Conservation (phyloP, 1,284 basidiomycete species). For the Ganoderma resinaceum region DNA sequence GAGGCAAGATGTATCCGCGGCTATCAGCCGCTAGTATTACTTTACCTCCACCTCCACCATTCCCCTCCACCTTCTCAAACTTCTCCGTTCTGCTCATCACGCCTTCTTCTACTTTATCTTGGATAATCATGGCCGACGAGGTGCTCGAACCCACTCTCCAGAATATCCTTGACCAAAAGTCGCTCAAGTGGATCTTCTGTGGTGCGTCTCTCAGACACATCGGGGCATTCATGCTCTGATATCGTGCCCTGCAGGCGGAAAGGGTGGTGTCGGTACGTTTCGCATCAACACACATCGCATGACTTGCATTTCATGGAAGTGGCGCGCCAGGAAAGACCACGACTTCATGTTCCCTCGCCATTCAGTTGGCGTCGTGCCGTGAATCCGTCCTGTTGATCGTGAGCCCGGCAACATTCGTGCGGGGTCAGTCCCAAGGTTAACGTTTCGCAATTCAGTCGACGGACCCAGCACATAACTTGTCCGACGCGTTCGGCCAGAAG, state of each 20-base stretch:
- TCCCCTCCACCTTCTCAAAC: neutral
- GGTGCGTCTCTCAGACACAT: slow-evolving; percentile 58
- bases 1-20: slow-evolving; percentile 32
- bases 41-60: slow-evolving; percentile 20
- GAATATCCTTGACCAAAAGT: slow-evolving; percentile 89
- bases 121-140: slow-evolving; percentile 53
- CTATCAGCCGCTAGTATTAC: slow-evolving; percentile 27
- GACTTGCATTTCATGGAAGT: neutral
- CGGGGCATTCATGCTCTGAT: slow-evolving; percentile 21
- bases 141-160: slow-evolving; percentile 82
- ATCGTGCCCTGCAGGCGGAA: slow-evolving; percentile 69
- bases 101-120: neutral
- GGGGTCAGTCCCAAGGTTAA: neutral
- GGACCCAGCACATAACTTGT: slow-evolving; percentile 98
- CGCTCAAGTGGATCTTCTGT: slow-evolving; percentile 96
- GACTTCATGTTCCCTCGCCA: slow-evolving; percentile 94
- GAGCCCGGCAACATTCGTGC: slow-evolving; percentile 39
- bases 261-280: slow-evolving; percentile 89
- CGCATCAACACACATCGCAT: neutral
- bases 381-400: slow-evolving; percentile 95
- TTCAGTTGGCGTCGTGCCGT: slow-evolving; percentile 86
- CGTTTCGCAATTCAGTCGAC: slow-evolving; percentile 73
- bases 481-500: slow-evolving; percentile 99
- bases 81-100: neutral
- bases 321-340: slow-evolving; percentile 85